phyloP scores from a whole-genome alignment of 1,284 basidiomycete genomes.

The Marasmius fiardii region DNA sequence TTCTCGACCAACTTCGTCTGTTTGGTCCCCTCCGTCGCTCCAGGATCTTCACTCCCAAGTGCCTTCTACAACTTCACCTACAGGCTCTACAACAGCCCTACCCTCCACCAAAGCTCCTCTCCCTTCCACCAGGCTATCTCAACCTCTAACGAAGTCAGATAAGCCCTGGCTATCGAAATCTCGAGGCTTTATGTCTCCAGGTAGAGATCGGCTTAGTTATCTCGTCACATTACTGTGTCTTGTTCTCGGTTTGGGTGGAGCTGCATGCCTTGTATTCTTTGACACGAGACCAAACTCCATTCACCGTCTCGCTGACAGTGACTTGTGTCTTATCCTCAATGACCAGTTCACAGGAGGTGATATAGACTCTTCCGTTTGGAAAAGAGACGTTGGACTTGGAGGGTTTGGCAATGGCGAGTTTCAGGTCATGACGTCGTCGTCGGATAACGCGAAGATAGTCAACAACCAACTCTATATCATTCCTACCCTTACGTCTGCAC shows the following conservation, averaged over 20 bases:
- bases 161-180: constrained; percentile 44
- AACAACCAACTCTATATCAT: constrained; percentile 75
- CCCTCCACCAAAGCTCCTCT: constrained; percentile 38
- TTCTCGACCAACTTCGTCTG: constrained; percentile 52
- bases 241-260: constrained; percentile 37
- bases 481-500: constrained; percentile 73
- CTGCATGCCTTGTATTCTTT: constrained; percentile 36
- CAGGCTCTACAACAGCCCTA: constrained; percentile 31
- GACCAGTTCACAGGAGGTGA: constrained; percentile 57
- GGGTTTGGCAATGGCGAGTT: constrained; percentile 83
- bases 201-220: constrained; percentile 35
- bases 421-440: constrained; percentile 71
- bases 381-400: constrained; percentile 66
- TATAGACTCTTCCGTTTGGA: constrained; percentile 44
- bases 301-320: constrained; percentile 31
- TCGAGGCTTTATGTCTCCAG: constrained; percentile 20
- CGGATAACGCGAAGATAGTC: constrained; percentile 70
- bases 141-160: constrained; percentile 46
- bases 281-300: constrained; percentile 25
- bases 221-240: constrained; percentile 41
- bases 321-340: constrained; percentile 66
- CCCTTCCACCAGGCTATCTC: constrained; percentile 42
- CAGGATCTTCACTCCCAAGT: constrained; percentile 14
- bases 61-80: constrained; percentile 22
- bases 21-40: constrained; percentile 58